Percentiles rank a stretch among this genome's conserved stretches.
These are phyloP conservation scores for Exophiala bonariae DNA, from an alignment of 2,329 filamentous ascomycete genomes.

Conservation along the genomic window DNA sequence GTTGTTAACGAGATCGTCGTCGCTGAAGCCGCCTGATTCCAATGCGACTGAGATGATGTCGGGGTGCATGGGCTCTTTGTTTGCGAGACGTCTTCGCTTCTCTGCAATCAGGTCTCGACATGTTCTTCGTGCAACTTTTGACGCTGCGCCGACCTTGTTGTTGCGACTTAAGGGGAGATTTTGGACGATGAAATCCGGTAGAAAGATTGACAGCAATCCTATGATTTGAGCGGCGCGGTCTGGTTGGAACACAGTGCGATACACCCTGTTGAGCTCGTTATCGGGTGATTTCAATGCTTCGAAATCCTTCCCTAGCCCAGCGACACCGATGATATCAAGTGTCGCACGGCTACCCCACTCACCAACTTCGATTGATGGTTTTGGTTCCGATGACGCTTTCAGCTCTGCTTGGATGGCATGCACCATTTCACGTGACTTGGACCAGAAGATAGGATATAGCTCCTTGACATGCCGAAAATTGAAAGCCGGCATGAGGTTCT, in stretches of 20 bases:
- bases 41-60: conserved; percentile 83
- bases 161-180: conserved; percentile 71
- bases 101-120: conserved; percentile 68
- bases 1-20: conserved; percentile 81
- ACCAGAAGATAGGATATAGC: conserved; percentile 81
- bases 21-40: conserved; percentile 71
- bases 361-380: conserved; percentile 56
- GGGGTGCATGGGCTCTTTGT: conserved; percentile 52
- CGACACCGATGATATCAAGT: conserved; percentile 73
- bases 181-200: conserved; percentile 63
- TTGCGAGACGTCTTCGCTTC: conserved; percentile 62
- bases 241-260: conserved; percentile 57
- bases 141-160: conserved; percentile 59
- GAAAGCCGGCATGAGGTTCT: conserved; percentile 78
- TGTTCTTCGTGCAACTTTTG: conserved; percentile 61
- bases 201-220: conserved; percentile 59
- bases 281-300: conserved; percentile 62
- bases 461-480: conserved; percentile 83
- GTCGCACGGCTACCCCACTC: conserved; percentile 68
- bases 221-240: conserved; percentile 55
- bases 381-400: conserved; percentile 26
- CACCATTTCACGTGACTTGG: conserved; percentile 69
- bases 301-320: conserved; percentile 72
- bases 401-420: conserved; percentile 55
- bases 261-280: conserved; percentile 60